Percentiles rank a stretch among this genome's conserved stretches.
phyloP scores from a whole-genome alignment of 768 basidiomycete genomes.

The Candolleomyces eurysporus region DNA sequence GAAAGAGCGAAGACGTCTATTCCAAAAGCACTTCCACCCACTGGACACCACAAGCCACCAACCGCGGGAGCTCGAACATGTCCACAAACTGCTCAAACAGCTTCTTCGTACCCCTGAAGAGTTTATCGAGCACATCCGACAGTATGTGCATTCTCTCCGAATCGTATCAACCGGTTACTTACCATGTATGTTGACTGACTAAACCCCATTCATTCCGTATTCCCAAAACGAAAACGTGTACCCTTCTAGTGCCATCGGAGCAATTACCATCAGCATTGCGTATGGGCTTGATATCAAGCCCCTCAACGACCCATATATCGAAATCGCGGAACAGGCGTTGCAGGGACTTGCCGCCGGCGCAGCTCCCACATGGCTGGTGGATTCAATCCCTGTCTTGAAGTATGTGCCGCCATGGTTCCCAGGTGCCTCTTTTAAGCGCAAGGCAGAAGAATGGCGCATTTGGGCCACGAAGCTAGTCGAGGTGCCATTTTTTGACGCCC shows the following conservation, averaged over 20 bases:
- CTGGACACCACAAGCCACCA: constrained; percentile 38
- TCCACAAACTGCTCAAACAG: constrained; percentile 39
- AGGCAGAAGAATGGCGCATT: constrained; percentile 30
- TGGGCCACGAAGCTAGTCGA: constrained; percentile 21
- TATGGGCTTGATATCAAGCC: constrained; percentile 33
- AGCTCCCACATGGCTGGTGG: constrained; percentile 32
- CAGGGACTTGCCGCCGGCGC: constrained; percentile 25
- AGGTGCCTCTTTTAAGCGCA: constrained; percentile 33
- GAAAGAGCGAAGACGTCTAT: constrained; percentile 21
- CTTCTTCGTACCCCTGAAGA: constrained; percentile 38
- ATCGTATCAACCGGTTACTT: too few relatives aligned
- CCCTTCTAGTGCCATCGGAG: constrained; percentile 32
- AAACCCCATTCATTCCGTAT: neutral
- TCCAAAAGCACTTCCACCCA: constrained; percentile 50
- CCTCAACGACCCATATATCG: constrained; percentile 33
- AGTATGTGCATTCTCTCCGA: constrained; percentile 25
- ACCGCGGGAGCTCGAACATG: constrained; percentile 43
- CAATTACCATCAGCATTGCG: constrained; percentile 27
- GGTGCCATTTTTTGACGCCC: constrained; percentile 21
- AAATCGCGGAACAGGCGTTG: constrained; percentile 26
- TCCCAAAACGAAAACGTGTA: neutral
- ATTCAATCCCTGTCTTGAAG: constrained; percentile 30
- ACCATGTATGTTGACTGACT: neutral
- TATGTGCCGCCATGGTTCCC: constrained; percentile 39
- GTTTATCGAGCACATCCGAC: constrained; percentile 43